Base-by-base conservation (phyloP, 164 flowering plant genomes). In the Taxillus chinensis region DNA sequence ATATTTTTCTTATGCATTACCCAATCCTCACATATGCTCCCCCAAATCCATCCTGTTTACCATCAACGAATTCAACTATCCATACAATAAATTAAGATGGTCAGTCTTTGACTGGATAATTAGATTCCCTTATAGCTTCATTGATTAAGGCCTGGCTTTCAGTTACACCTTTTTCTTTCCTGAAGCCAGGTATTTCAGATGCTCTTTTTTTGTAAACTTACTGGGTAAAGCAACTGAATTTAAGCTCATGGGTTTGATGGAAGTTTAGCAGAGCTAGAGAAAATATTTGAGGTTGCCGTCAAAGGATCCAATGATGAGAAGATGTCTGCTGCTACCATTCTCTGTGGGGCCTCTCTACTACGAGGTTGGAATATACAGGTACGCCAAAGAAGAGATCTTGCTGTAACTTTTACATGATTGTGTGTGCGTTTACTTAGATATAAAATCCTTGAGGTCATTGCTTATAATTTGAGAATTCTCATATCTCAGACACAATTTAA, bases 221-320 rank as follows among this genome's bases (percentile, higher is more conserved):
- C 71, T 75, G 79, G 68, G 70, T 70, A 77, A 80, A 79, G 81
- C 74, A 76, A 90, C 96, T 89, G 86, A 92, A 86, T 75, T 83
- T 82, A 78, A 77, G 85, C 83, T 87, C 82, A 76, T 89, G 84
- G 83, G 75, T 84, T 80, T 87, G 79, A 84, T 93, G 95, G 87
- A 90, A 93, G 91, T 64, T 80, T 86, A 75, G 83, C 86, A 80
- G 91, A 86, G 73, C 78, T 86, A 41, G 86, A 83, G 78, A 86
- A 80, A 68, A 62, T 83, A 62, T 83, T 72, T 70, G 83, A 79
- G 75, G 63, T 86, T 62, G 91, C 86, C 37, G 68, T 82, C 69
- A 74, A 71, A 63, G 91, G 91, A 73, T 77, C 85, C 8, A 73
- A 75, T 11, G 83, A 79, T 63, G 91, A 86, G 80, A 83, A 74